phyloP scores from a whole-genome alignment of 768 basidiomycete species.

The Amanita muscaria region DNA sequence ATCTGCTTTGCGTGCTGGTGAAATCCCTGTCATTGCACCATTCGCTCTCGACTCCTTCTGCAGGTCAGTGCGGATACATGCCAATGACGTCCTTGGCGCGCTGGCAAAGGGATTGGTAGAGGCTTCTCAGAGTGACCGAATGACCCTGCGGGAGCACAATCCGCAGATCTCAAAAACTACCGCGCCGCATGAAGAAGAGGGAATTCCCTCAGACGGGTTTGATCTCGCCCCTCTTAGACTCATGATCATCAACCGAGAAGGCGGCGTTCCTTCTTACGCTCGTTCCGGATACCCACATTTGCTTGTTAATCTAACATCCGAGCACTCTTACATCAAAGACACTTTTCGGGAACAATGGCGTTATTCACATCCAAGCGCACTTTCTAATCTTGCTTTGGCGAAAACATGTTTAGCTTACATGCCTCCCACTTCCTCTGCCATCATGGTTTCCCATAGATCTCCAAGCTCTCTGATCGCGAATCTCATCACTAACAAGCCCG shows the following conservation, averaged over 20 bases:
- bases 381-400: conserved; percentile 80
- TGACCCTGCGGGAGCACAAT: no score
- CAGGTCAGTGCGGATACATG: conserved; percentile 74
- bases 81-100: conserved; percentile 84
- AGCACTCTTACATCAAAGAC: conserved; percentile 73
- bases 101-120: conserved; percentile 82
- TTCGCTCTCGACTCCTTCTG: conserved; percentile 89
- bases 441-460: conserved; percentile 97
- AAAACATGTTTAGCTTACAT: conserved; percentile 84
- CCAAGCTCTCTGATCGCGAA: conserved; percentile 94
- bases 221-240: conserved; percentile 92
- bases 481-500: conserved; percentile 96
- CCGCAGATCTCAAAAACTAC: no score
- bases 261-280: conserved; percentile 96
- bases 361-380: conserved; percentile 70
- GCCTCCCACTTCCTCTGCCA: conserved; percentile 87
- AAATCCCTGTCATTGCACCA: conserved; percentile 93
- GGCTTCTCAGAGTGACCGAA: conserved; percentile 26
- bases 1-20: conserved; percentile 83
- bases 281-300: conserved; percentile 92
- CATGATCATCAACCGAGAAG: conserved; percentile 96
- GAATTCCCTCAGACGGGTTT: conserved; percentile 38
- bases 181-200: conserved; percentile 23
- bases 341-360: conserved; percentile 80
- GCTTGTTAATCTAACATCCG: conserved; percentile 87